These are phyloP conservation scores for Xenosphaeropsis pyriputrescens DNA, from an alignment of 2,329 filamentous ascomycete species.

Conservation along the genomic window DNA sequence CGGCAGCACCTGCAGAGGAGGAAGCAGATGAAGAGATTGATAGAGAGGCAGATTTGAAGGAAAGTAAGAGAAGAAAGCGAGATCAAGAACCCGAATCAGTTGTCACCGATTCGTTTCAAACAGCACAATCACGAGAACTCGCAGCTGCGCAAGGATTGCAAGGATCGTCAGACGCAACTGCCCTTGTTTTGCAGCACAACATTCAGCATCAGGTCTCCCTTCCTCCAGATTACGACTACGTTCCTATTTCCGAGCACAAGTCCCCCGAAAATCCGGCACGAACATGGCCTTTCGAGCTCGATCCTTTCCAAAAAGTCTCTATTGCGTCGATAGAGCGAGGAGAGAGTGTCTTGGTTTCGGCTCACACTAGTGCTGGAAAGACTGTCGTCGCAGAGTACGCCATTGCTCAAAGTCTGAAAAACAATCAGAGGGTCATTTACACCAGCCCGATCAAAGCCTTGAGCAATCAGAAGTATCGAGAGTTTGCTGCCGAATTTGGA, in stretches of 20 bases:
- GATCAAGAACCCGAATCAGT: constrained; percentile 60
- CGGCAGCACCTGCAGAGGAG: constrained; percentile 1
- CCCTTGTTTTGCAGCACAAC: constrained; percentile 85
- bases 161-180: constrained; percentile 20
- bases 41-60: constrained; percentile 29
- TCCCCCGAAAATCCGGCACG: constrained; percentile 76
- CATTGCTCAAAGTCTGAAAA: constrained; percentile 91
- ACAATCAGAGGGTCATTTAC: constrained; percentile 97
- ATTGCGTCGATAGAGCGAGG: constrained; percentile 91
- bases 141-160: constrained; percentile 34
- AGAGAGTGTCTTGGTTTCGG: constrained; percentile 92
- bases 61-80: constrained; percentile 48
- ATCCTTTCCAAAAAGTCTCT: constrained; percentile 93
- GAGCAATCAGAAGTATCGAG: constrained; percentile 97
- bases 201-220: constrained; percentile 96
- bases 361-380: constrained; percentile 94
- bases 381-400: constrained; percentile 98
- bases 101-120: constrained; percentile 87
- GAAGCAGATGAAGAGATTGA: constrained; percentile 18
- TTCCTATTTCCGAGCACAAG: constrained; percentile 90
- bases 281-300: constrained; percentile 77
- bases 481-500: constrained; percentile 89
- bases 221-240: constrained; percentile 84
- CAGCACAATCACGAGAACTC: constrained; percentile 83
- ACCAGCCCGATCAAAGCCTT: constrained; percentile 98